These are phyloP conservation scores for Boletus pseudopeckii DNA, from an alignment of 768 basidiomycete genomes.

Conservation along the genomic window DNA sequence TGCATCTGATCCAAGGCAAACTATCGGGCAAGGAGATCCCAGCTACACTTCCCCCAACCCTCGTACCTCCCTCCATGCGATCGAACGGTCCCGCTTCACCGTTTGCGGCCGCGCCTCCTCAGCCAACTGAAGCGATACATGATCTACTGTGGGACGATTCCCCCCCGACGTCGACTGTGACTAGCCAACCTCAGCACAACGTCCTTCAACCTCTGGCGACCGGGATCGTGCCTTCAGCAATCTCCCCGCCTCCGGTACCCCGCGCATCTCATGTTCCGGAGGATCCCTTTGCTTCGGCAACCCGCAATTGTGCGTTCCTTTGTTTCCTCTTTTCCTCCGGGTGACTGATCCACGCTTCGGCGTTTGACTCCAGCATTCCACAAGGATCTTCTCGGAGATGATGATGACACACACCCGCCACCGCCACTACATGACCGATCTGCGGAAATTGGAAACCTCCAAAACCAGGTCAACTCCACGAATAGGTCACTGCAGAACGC, in stretches of 20 bases:
- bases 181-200: slow-evolving; percentile 30
- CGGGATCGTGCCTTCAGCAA: slow-evolving; percentile 27
- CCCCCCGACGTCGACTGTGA: slow-evolving; percentile 39
- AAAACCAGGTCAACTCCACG: slow-evolving; percentile 82
- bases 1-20: slow-evolving; percentile 89
- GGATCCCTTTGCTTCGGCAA: slow-evolving; percentile 51
- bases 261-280: slow-evolving; percentile 20
- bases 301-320: slow-evolving; percentile 20
- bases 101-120: slow-evolving; percentile 38
- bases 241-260: slow-evolving; percentile 28
- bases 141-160: slow-evolving; percentile 56
- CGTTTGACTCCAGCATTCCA: slow-evolving; percentile 15
- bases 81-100: slow-evolving; percentile 31
- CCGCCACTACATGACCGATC: slow-evolving; percentile 67
- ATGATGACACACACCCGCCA: slow-evolving; percentile 47
- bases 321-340: not conserved
- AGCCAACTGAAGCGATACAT: slow-evolving; percentile 38
- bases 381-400: slow-evolving; percentile 70
- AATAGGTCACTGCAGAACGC: slow-evolving; percentile 64
- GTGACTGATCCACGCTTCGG: slow-evolving; percentile 6
- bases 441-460: slow-evolving; percentile 82
- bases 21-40: slow-evolving; percentile 79
- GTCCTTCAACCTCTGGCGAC: slow-evolving; percentile 37
- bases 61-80: slow-evolving; percentile 84
- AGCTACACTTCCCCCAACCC: slow-evolving; percentile 57